Base-by-base conservation (phyloP, 2,329 filamentous ascomycete genomes). In the Beauveria asiatica region DNA sequence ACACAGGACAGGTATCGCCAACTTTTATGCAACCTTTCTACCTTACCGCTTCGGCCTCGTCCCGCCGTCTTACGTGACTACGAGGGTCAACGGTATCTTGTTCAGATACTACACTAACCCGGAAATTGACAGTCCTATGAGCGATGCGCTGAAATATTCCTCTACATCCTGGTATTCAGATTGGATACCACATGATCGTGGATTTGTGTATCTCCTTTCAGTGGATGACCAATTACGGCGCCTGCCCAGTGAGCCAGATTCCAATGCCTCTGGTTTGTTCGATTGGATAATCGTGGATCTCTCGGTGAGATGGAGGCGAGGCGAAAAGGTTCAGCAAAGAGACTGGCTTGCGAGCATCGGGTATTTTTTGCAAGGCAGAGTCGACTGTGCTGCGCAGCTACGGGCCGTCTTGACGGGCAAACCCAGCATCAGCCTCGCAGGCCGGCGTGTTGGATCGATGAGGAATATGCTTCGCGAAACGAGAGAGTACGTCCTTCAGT, bases 121-220 rank as follows among this genome's bases (percentile, higher is more conserved):
- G 4, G 50, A 59, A 16, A 61, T 59, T 16, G 30, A 45, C 17
- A 59, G 61, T 11, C 33, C 59, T 3, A 44, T 64, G 7, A 45
- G 49, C 10, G 56, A 64, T 33, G 60, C 60, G 3, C 25, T 51
- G n/a, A 46, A 61, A 21, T n/a, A 46, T 7, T 58, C 57, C 30
- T 64, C 58, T 21, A 64, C 46, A 8, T 60, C 60, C 3, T 64
- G 62, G 63, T 64, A 64, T 30, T 59, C 56, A 1, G 56, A 60
- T 21, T 63, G 61, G 61, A 64, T 62, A 46, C 42, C 50, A 1
- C 54, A 54, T 17, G 42, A 49, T 39, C 60, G 60, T 9, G 60
- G 60, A 5, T 59, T 61, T 27, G 55, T 25, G 2, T 61, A 58
- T 50, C 21, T 61, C 19, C 55, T 61, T 9, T 23, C 55, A 23